Evolutionary conservation across 352 stramenopile genomes (phyloP).

Genomic region (Saprolegnia diclina): DNA sequence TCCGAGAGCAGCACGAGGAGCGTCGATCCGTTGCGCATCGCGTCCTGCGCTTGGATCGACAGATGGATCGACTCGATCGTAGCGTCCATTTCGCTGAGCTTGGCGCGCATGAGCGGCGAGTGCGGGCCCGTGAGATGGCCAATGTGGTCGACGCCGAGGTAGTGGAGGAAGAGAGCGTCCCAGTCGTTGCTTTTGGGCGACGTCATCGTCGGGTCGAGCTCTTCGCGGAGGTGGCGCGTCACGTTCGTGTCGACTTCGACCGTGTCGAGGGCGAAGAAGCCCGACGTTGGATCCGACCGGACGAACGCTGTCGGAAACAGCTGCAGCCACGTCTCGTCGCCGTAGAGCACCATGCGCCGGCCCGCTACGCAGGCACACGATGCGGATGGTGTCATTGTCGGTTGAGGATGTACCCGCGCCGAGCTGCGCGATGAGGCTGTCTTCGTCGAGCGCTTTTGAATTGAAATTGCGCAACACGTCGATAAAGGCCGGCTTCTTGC

Average conservation of each 20-base stretch:
- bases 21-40: conserved; percentile 38
- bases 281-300: conserved; percentile 71
- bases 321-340: conserved; percentile 87
- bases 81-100: conserved; percentile 80
- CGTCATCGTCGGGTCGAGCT: conserved; percentile 69
- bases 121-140: conserved; percentile 74
- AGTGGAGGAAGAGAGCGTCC: conserved; percentile 83
- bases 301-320: conserved; percentile 70
- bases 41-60: conserved; percentile 57
- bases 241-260: conserved; percentile 84
- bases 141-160: conserved; percentile 82
- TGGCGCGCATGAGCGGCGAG: conserved; percentile 68
- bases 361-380: conserved; percentile 27
- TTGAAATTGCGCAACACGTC: conserved; percentile 90
- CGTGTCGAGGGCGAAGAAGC: conserved; percentile 85
- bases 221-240: conserved; percentile 73
- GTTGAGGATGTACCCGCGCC: conserved; percentile 26
- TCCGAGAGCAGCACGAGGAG: conserved; percentile 82
- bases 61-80: conserved; percentile 55
- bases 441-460: conserved; percentile 64
- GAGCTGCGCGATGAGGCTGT: conserved; percentile 66
- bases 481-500: conserved; percentile 82
- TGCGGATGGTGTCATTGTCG: neutral
- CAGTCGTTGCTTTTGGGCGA: conserved; percentile 64
- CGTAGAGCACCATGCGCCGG: conserved; percentile 77